These are phyloP conservation scores for Amanita thiersii DNA, from an alignment of 768 basidiomycete species.

Conservation along the genomic window DNA sequence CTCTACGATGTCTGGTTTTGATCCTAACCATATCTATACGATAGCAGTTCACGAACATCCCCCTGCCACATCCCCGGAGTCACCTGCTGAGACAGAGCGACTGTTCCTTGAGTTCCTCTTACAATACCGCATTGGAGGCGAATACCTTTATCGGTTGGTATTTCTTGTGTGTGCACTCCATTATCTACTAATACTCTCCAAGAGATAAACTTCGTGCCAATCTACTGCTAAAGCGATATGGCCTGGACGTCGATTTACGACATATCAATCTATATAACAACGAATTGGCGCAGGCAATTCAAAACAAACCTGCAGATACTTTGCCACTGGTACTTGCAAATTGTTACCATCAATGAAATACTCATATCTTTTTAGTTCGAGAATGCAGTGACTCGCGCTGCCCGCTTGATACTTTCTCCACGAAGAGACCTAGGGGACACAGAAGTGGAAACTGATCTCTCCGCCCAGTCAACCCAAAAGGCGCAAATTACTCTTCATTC, in stretches of 20 bases:
- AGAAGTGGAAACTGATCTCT: conserved; percentile 30
- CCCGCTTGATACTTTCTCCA: conserved; percentile 78
- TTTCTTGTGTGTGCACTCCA: not conserved
- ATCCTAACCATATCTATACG: conserved; percentile 72
- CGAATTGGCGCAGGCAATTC: conserved; percentile 85
- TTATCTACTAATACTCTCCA: conserved; percentile 13
- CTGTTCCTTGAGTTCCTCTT: conserved; percentile 80
- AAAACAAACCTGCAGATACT: conserved; percentile 83
- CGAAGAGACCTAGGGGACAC: conserved; percentile 2
- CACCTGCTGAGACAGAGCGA: conserved; percentile 75
- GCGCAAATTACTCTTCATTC: conserved; percentile 86
- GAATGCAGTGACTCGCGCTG: conserved; percentile 79
- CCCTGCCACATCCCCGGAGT: conserved; percentile 49
- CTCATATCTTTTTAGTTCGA: conserved; percentile 59
- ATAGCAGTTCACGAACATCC: conserved; percentile 70
- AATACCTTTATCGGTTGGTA: conserved; percentile 83
- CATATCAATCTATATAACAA: conserved; percentile 83
- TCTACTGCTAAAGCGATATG: conserved; percentile 78
- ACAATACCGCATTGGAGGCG: conserved; percentile 81
- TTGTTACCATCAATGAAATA: not conserved
- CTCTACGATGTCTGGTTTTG: conserved; percentile 76
- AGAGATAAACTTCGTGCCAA: conserved; percentile 88
- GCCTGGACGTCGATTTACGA: conserved; percentile 80
- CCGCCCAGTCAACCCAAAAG: conserved; percentile 41
- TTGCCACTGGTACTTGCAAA: conserved; percentile 66